Evolutionary conservation across 306 rosid genomes (phyloP).

Genomic region (Prunus campanulata): DNA sequence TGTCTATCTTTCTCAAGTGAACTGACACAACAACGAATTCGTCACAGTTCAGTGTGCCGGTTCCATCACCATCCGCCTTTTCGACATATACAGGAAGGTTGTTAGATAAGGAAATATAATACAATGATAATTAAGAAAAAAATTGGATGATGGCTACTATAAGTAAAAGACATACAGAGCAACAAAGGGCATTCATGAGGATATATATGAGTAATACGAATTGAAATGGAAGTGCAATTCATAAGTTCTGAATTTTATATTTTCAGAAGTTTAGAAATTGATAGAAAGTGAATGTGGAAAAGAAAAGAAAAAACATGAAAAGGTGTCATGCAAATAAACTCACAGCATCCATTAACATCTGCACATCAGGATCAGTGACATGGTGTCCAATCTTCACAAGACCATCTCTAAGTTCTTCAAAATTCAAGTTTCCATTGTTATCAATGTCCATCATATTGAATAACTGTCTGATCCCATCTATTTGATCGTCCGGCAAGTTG

Average conservation of each 20-base stretch:
- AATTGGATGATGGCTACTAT: too few relatives aligned
- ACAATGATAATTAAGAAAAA: not conserved
- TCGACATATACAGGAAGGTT: not conserved
- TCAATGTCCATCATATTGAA: conserved; percentile 86
- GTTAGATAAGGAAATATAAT: not conserved
- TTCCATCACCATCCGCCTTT: conserved; percentile 93
- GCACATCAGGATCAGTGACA: conserved; percentile 72
- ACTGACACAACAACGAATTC: conserved; percentile 78
- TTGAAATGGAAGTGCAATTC: too few relatives aligned
- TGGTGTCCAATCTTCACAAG: conserved; percentile 61
- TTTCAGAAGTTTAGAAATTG: too few relatives aligned
- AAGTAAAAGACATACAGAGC: too few relatives aligned
- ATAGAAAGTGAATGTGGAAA: not conserved
- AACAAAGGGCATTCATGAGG: too few relatives aligned
- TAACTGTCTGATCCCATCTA: conserved; percentile 56
- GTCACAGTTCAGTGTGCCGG: conserved; percentile 65
- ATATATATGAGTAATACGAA: too few relatives aligned
- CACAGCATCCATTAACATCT: conserved; percentile 80
- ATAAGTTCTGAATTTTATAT: too few relatives aligned
- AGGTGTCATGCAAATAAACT: conserved; percentile 23
- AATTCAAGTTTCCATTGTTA: conserved; percentile 67
- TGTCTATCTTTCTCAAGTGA: conserved; percentile 62
- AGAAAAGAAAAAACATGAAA: not conserved
- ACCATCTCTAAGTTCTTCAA: conserved; percentile 86
- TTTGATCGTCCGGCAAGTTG: conserved; percentile 73